Percentiles rank a stretch among this genome's conserved stretches.
These are phyloP conservation scores for Uronychia binucleata DNA, from an alignment of 73 alveolate genomes.

Conservation along the genomic window DNA sequence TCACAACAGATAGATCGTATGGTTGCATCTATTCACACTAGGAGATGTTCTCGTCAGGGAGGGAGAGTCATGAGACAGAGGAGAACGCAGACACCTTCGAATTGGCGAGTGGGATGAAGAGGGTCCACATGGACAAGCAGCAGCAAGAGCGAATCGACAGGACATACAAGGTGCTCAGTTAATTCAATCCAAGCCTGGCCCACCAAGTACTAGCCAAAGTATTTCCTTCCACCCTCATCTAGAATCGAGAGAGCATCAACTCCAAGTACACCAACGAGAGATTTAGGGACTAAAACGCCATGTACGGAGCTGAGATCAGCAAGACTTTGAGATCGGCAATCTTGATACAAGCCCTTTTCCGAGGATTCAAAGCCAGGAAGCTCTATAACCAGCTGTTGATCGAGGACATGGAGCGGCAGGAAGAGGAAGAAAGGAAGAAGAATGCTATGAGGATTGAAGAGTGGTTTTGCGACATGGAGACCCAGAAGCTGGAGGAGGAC, in stretches of 20 bases:
- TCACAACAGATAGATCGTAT: too few species aligned
- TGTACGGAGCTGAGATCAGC: not conserved
- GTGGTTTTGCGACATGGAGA: not conserved
- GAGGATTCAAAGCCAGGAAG: constrained; percentile 7
- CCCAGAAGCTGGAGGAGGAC: not conserved
- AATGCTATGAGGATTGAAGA: not conserved
- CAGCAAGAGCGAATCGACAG: not conserved
- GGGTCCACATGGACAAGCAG: not conserved
- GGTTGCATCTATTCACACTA: too few species aligned
- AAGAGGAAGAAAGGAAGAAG: constrained; percentile 10
- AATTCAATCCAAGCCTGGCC: not conserved
- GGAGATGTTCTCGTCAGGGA: too few species aligned
- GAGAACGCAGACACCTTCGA: not conserved
- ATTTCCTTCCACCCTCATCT: not conserved
- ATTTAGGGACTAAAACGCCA: not conserved
- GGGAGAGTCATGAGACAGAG: too few species aligned
- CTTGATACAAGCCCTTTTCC: constrained; percentile 6
- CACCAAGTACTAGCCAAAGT: not conserved
- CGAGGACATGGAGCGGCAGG: not conserved
- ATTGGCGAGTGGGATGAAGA: not conserved
- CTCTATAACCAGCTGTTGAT: not conserved
- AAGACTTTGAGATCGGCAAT: constrained; percentile 1
- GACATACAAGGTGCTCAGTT: not conserved
- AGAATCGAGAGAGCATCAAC: not conserved
- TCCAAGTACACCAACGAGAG: not conserved